Evolutionary conservation across 371 early-diverging fungal genomes (phyloP), one percentile per base, ranked within the genome.

Genomic region (Mucor irregularis): DNA sequence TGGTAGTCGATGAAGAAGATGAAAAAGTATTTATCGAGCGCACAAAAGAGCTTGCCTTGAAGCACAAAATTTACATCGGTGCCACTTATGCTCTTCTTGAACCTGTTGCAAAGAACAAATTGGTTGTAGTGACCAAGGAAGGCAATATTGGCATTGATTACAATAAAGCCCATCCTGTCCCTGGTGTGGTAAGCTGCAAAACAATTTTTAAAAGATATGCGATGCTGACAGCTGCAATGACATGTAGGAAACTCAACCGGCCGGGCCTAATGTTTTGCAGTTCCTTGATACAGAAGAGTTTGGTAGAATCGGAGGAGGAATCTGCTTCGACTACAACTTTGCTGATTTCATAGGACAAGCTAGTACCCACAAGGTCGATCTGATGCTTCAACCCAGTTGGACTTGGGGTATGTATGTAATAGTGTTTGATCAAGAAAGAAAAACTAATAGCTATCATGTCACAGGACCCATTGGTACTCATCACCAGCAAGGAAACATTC

Each of bases 271-370:
- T n/a, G 56, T 58, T n/a, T 49, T 84, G 29, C 82, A 73, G 14
- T 73, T 63, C 14, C 66, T 69, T 0, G 75, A 81, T 26, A 74
- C 78, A 1, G 70, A 69, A 5, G 74, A 76, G 3, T 76, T 75
- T 58, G 84, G 84, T 17, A 68, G 81, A 25, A 22, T 83, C 19
- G 78, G 82, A 14, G 76, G 61, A 2, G 77, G 73, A 3, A 81
- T 83, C 38, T 83, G 84, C 39, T 83, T 81, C 55, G 84, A 84
- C 40, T 66, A 64, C 51, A 79, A 80, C 39, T 84, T 80, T 31
- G 73, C 76, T 16, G 56, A 66, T 6, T 74, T 76, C 48, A 79
- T 84, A 25, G 62, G 64, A 0, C 82, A 84, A 63, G 76, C 80
- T 6, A 75, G 81, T 30, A 56, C 59, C 16, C 63, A 79, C 17